phyloP scores from a whole-genome alignment of 1,284 basidiomycete species.

The Apiotrichum sp. region DNA sequence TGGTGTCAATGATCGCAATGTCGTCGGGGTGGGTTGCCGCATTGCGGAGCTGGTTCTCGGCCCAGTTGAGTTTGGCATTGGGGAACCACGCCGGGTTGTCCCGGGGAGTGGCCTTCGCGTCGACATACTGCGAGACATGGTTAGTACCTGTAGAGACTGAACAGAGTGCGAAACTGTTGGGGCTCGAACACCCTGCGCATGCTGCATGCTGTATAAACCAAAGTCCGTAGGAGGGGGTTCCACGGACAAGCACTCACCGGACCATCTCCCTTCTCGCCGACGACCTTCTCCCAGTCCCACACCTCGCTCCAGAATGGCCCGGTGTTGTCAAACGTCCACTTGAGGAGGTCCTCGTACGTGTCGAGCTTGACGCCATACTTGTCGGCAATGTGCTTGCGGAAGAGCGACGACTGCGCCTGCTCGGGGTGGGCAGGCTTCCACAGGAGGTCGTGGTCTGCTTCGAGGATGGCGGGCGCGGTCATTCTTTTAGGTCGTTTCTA shows the following conservation, averaged over 20 bases:
- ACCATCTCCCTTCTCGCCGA: constrained; percentile 55
- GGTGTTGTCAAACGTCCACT: constrained; percentile 62
- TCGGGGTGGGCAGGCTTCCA: constrained; percentile 54
- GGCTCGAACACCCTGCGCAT: too few relatives aligned
- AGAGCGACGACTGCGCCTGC: constrained; percentile 54
- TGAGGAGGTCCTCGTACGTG: constrained; percentile 63
- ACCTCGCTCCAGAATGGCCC: constrained; percentile 68
- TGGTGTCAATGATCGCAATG: constrained; percentile 62
- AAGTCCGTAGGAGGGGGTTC: too few relatives aligned
- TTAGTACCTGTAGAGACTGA: constrained; percentile 1
- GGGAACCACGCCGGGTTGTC: constrained; percentile 73
- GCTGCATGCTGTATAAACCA: too few relatives aligned
- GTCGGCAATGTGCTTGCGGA: constrained; percentile 57
- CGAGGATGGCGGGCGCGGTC: too few relatives aligned
- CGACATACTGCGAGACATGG: constrained; percentile 53
- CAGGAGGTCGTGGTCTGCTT: constrained; percentile 38
- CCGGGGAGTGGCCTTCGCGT: constrained; percentile 56
- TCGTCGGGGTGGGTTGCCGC: constrained; percentile 52
- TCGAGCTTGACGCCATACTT: constrained; percentile 52
- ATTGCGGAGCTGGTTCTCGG: constrained; percentile 72
- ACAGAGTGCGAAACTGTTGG: too few relatives aligned
- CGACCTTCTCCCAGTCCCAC: constrained; percentile 65
- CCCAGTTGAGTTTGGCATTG: constrained; percentile 69
- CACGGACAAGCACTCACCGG: constrained; percentile 3
- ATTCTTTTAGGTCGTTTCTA: too few relatives aligned